Percentiles rank a stretch among this genome's conserved stretches.
Evolutionary conservation across 2,329 filamentous ascomycete genomes (phyloP).

Genomic region (Scedosporium boydii): DNA sequence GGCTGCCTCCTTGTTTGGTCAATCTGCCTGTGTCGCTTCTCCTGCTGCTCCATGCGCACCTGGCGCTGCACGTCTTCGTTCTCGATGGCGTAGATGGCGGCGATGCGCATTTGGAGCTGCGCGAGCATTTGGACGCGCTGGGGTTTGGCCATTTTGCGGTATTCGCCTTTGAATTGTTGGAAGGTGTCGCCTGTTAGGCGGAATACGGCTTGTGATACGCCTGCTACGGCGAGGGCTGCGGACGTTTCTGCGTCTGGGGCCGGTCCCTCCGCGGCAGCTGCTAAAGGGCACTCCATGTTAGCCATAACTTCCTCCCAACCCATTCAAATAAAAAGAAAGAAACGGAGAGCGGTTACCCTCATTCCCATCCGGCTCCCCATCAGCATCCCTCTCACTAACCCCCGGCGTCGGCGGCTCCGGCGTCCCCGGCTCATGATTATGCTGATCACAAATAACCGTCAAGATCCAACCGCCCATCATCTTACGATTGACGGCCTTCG

Average conservation of each 20-base stretch:
- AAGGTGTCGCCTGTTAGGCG: constrained; percentile 33
- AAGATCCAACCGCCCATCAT: constrained; percentile 33
- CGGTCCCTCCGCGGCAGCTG: constrained; percentile 12
- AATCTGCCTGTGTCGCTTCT: constrained; percentile 27
- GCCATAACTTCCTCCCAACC: background rate
- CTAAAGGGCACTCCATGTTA: background rate
- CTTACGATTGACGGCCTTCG: constrained; percentile 34
- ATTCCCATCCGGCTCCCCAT: constrained; percentile 16
- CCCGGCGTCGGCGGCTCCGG: constrained; percentile 30
- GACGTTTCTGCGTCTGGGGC: constrained; percentile 25
- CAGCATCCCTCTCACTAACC: constrained; percentile 23
- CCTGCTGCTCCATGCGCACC: constrained; percentile 26
- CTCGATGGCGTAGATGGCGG: constrained; percentile 33
- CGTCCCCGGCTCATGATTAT: constrained; percentile 34
- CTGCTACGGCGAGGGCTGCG: constrained; percentile 28
- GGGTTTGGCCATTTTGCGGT: constrained; percentile 30
- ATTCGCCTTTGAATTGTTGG: constrained; percentile 32
- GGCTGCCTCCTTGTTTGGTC: constrained; percentile 21
- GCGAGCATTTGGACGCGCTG: constrained; percentile 28
- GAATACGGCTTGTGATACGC: constrained; percentile 26
- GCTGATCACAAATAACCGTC: constrained; percentile 32
- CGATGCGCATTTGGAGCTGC: constrained; percentile 30
- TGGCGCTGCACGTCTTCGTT: constrained; percentile 33
- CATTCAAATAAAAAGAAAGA: background rate
- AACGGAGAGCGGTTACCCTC: constrained; percentile 7